A percentile compares a stretch with the other conserved stretches of the same genome.
Evolutionary conservation across 1,284 basidiomycete genomes (phyloP).

Genomic region (Trichosporon faecale): DNA sequence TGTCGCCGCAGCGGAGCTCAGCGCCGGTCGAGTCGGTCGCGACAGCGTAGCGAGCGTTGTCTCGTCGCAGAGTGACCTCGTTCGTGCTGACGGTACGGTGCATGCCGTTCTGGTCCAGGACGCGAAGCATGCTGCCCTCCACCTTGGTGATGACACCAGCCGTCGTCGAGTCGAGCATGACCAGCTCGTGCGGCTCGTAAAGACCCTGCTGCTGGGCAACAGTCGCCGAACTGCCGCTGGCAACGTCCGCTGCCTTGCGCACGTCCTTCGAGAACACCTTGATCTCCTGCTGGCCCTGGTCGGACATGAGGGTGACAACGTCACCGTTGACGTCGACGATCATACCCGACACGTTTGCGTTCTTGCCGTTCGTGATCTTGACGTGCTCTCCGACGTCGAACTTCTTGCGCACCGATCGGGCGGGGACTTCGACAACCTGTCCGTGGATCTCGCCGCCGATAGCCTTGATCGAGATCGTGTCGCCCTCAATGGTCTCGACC

Average conservation of each 20-base stretch:
- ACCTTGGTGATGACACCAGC: slow-evolving; percentile 98
- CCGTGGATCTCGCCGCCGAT: slow-evolving; percentile 63
- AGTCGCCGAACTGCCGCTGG: slow-evolving; percentile 58
- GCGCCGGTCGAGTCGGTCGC: slow-evolving; percentile 88
- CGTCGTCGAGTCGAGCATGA: slow-evolving; percentile 90
- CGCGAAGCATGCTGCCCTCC: slow-evolving; percentile 89
- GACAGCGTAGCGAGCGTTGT: slow-evolving; percentile 72
- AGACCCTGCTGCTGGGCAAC: slow-evolving; percentile 68
- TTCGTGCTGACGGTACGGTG: slow-evolving; percentile 86
- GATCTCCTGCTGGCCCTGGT: slow-evolving; percentile 94
- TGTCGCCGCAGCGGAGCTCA: slow-evolving; percentile 69
- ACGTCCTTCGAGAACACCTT: slow-evolving; percentile 97
- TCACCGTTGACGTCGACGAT: slow-evolving; percentile 89
- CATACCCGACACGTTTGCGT: slow-evolving; percentile 91
- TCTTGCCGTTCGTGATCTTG: slow-evolving; percentile 95
- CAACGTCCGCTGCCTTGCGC: slow-evolving; percentile 94
- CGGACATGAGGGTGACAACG: slow-evolving; percentile 93
- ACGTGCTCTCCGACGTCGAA: slow-evolving; percentile 98
- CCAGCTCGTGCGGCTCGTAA: slow-evolving; percentile 93
- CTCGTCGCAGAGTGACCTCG: slow-evolving; percentile 87
- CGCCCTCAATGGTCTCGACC: slow-evolving; percentile 82
- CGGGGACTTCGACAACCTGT: slow-evolving; percentile 73
- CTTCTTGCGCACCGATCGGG: slow-evolving; percentile 83
- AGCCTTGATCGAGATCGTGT: slow-evolving; percentile 78
- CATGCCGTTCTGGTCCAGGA: slow-evolving; percentile 91